A percentile compares a stretch with the other conserved stretches of the same genome.
phyloP scores from a whole-genome alignment of 495 filamentous ascomycete species.

The Lichenothelia convexa region DNA sequence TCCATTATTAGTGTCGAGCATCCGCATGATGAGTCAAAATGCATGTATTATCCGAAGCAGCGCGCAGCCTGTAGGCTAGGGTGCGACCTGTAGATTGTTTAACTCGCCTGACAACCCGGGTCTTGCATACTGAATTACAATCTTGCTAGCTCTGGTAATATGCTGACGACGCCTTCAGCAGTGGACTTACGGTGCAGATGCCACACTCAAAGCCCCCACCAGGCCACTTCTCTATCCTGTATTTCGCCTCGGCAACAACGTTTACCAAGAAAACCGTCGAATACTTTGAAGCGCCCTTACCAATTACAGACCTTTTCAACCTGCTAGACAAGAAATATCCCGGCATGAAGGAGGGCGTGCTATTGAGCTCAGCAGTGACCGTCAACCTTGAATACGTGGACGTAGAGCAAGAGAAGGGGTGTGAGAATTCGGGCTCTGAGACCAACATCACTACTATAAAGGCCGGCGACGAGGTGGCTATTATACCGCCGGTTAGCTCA shows the following conservation, averaged over 20 bases:
- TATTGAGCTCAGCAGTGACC: conserved; percentile 64
- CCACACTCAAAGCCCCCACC: conserved; percentile 23
- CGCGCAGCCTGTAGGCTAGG: background rate
- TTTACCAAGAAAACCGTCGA: conserved; percentile 59
- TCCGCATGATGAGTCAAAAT: conserved; percentile 2
- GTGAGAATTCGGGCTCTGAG: conserved; percentile 17
- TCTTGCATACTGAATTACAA: background rate
- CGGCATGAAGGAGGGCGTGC: conserved; percentile 56
- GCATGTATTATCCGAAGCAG: conserved; percentile 5
- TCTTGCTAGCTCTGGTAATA: background rate
- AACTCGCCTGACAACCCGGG: no score
- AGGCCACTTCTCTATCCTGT: conserved; percentile 62
- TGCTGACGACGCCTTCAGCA: background rate
- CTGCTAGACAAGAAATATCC: conserved; percentile 60
- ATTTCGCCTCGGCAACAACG: conserved; percentile 65
- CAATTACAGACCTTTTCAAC: conserved; percentile 44
- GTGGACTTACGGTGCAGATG: conserved; percentile 4
- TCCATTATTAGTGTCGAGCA: no score
- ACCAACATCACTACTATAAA: conserved; percentile 31
- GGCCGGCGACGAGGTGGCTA: conserved; percentile 74
- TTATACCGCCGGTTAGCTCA: conserved; percentile 94
- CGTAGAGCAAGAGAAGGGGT: conserved; percentile 27
- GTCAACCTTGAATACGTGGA: conserved; percentile 83
- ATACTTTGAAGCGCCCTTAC: conserved; percentile 51
- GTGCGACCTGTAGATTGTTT: background rate